Base-by-base conservation (phyloP, 192 early-diverging fungal species). In the Radiomyces spectabilis region DNA sequence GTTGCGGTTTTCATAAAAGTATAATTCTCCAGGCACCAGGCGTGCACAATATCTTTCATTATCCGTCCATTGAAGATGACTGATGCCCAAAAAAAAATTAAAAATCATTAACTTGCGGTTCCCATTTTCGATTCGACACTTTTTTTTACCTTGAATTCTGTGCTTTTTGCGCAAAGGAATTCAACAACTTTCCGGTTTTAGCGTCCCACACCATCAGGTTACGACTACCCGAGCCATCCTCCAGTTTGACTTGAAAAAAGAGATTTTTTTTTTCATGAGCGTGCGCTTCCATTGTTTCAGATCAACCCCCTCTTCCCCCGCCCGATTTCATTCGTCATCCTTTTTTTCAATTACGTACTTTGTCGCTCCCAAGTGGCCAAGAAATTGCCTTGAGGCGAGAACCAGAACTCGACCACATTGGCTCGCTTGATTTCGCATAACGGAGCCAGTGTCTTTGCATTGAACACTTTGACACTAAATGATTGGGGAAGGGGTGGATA, bases 61-160 rank as follows among this genome's bases (percentile, higher is more conserved):
- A 44, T 86, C 86, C 16, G 90, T 93, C 93, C 93, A 98, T 67
- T 94, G 86, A 65, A 93, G 76, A 55, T 90, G 86, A 83, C 87
- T 85, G 57, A n/a, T n/a, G n/a, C n/a, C n/a, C n/a, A n/a, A n/a
- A n/a, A n/a, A n/a, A n/a, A n/a, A n/a, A n/a, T n/a, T n/a, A n/a
- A n/a, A n/a, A n/a, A n/a, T n/a, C n/a, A n/a, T n/a, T n/a, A n/a
- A 13, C 39, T 6, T 31, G 10, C 6, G 16, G 21, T 33, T 31
- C 54, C 10, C 33, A 13, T 32, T 47, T 76, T 84, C 78, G 79
- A 85, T 44, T 80, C 81, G 59, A n/a, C 19, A 31, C 31, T 31
- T 57, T 13, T 38, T n/a, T 32, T 43, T 76, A 85, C 77, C 79
- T 83, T 46, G 77, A 80, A 55, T 69, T 75, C 49, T 86, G 89